Base-by-base conservation (phyloP, 306 rosid genomes). In the Glycine soja region DNA sequence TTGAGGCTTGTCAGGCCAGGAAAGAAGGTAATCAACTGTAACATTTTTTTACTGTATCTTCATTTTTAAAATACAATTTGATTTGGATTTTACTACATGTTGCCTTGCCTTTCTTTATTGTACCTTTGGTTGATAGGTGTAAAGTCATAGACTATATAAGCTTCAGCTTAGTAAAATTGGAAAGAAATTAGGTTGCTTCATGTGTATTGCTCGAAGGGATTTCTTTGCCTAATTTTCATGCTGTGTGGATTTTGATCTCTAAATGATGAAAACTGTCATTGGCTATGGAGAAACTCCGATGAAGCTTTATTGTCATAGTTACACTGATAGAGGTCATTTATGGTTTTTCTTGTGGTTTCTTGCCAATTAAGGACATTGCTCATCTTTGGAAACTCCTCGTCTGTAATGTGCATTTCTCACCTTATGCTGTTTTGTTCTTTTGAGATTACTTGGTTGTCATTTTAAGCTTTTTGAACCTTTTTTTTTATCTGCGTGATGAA, bases 1-100 rank as follows among this genome's bases (percentile, higher is more conserved):
- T 80, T 92, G 91, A 90, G 99, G 86, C 99, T 93, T 75, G 92
- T 93, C 3, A 92, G 91, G 88, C 99, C 99, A 1, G 99, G 99
- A 65, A 93, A 57, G 58, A 95, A 90, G 87, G 98, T 95, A 85
- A 63, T 42, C 40, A 89, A 48, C 18, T 70, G 72, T 70, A 54
- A 53, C 30, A 30, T 10, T 2, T 50, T 38, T 30, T 7, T 6
- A 0, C 43, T 61, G 47, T 70, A 12, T 24, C 6, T 50, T 57
- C 43, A 10, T 18, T 48, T 72, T 46, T 53, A 19, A 36, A 5
- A 6, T 6, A 3, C 40, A n/a, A 47, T 5, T 8, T 67, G 53
- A 18, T 38, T 79, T 82, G 14, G 58, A 57, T 71, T 64, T 65
- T n/a, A 63, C 43, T 38, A 38, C 43, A 38, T 38, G 43, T 38